phyloP scores from a whole-genome alignment of 2,329 filamentous ascomycete species.

The Catunica adiposa region DNA sequence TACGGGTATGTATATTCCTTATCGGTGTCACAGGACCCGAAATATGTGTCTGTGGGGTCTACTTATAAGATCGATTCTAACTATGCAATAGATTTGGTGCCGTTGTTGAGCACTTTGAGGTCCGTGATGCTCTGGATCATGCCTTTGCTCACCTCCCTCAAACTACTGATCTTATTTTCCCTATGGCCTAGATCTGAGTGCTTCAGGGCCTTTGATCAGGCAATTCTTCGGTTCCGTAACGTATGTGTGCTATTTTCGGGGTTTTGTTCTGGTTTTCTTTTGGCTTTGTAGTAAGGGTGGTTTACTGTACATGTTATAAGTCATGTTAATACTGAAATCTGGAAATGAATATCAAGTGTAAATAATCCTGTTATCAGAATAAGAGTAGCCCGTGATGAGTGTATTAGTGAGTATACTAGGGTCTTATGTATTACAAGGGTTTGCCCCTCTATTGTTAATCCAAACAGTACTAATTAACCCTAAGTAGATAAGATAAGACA shows the following conservation, averaged over 20 bases:
- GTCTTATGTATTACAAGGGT: neutral
- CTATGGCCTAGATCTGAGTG: neutral
- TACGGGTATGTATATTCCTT: constrained; percentile 57
- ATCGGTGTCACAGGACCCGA: neutral
- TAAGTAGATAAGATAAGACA: neutral
- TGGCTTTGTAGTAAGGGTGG: neutral
- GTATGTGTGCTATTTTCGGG: neutral
- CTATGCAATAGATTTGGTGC: constrained; percentile 36
- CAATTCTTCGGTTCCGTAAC: too few relatives aligned
- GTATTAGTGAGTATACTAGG: too few relatives aligned
- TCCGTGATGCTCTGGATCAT: constrained; percentile 59
- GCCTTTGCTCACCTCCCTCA: constrained; percentile 27
- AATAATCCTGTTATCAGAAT: too few relatives aligned
- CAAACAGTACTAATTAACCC: neutral
- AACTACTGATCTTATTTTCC: neutral
- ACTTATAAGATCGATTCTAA: constrained; percentile 7
- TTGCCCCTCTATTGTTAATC: neutral
- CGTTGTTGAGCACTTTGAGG: constrained; percentile 51
- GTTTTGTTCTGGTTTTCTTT: neutral
- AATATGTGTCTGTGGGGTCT: neutral
- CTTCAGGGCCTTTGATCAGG: neutral
- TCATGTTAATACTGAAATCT: neutral
- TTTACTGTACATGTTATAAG: neutral
- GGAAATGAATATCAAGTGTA: neutral
- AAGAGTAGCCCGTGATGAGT: too few relatives aligned